Percentiles rank a stretch among this genome's conserved stretches.
Evolutionary conservation across 192 early-diverging fungal species (phyloP).

Genomic region (Entomortierella parvispora): DNA sequence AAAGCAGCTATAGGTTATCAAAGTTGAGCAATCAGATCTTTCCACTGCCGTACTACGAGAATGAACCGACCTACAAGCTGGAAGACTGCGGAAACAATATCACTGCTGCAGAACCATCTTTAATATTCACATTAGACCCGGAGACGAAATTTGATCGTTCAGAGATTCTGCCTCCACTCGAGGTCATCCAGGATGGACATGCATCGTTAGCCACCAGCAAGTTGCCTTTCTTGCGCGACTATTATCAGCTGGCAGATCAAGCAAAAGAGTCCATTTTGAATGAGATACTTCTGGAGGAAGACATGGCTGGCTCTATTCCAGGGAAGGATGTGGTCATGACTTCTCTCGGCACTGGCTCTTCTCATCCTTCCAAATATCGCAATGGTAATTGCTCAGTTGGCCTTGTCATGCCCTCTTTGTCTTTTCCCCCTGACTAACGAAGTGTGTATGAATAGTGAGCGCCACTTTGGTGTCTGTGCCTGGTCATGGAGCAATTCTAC

Average conservation of each 20-base stretch:
- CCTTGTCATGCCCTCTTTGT: too few relatives aligned
- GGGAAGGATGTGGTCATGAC: conserved; percentile 64
- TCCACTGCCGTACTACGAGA: conserved; percentile 72
- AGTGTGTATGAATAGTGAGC: conserved; percentile 79
- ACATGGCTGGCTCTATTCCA: conserved; percentile 27
- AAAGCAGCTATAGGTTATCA: conserved; percentile 72
- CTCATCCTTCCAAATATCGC: conserved; percentile 90
- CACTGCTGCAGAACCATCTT: conserved; percentile 49
- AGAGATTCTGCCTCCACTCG: conserved; percentile 19
- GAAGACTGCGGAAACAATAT: conserved; percentile 18
- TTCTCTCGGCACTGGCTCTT: conserved; percentile 93
- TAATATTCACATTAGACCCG: conserved; percentile 72
- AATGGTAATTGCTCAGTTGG: conserved; percentile 74
- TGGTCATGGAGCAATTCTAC: conserved; percentile 69
- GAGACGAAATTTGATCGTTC: conserved; percentile 60
- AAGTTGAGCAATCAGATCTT: conserved; percentile 72
- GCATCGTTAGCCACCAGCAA: neutral
- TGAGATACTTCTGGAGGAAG: too few relatives aligned
- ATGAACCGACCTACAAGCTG: conserved; percentile 51
- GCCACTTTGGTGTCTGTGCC: conserved; percentile 79
- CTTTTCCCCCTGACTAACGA: neutral
- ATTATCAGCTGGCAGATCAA: conserved; percentile 39
- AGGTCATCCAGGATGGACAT: neutral
- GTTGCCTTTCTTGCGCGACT: conserved; percentile 42
- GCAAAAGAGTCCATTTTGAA: conserved; percentile 47